Evolutionary conservation across 345 rosid species (phyloP).

Genomic region (Leavenworthia alabamica): DNA sequence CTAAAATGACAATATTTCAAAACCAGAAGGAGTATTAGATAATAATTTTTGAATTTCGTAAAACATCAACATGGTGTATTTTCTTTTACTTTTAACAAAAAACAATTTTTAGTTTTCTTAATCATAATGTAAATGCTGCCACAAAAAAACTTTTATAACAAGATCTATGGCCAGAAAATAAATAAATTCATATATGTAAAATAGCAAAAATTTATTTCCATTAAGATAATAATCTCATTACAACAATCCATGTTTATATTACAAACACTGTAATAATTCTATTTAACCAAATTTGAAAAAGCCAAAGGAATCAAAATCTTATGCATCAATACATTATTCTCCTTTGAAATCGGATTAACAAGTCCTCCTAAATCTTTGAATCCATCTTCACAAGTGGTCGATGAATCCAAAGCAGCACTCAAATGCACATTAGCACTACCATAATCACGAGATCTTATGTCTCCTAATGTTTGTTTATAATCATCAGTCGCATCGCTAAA

Average conservation of each 20-base stretch:
- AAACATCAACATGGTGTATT: too few species aligned
- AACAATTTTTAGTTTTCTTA: too few species aligned
- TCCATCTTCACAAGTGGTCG: constrained; percentile 35
- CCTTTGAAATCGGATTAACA: constrained; percentile 23
- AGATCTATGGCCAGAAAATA: background rate
- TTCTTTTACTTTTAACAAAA: too few species aligned
- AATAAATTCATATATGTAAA: background rate
- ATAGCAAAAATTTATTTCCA: background rate
- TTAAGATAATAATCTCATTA: background rate
- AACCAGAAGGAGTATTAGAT: too few species aligned
- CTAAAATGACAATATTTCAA: too few species aligned
- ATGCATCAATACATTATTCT: constrained; percentile 26
- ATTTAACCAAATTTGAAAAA: constrained; percentile 31
- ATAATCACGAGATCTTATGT: constrained; percentile 16
- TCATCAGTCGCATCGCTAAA: constrained; percentile 15
- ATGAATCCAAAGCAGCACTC: constrained; percentile 38
- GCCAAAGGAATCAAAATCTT: constrained; percentile 36
- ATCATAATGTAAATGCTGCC: background rate
- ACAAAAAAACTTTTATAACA: background rate
- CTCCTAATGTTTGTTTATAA: constrained; percentile 2
- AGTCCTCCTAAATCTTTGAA: constrained; percentile 22
- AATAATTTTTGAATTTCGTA: too few species aligned
- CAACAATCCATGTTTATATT: background rate
- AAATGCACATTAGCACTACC: constrained; percentile 4
- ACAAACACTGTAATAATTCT: background rate